Evolutionary conservation across 164 flowering plant genomes (phyloP).

Genomic region (Nymphaea thermarum): DNA sequence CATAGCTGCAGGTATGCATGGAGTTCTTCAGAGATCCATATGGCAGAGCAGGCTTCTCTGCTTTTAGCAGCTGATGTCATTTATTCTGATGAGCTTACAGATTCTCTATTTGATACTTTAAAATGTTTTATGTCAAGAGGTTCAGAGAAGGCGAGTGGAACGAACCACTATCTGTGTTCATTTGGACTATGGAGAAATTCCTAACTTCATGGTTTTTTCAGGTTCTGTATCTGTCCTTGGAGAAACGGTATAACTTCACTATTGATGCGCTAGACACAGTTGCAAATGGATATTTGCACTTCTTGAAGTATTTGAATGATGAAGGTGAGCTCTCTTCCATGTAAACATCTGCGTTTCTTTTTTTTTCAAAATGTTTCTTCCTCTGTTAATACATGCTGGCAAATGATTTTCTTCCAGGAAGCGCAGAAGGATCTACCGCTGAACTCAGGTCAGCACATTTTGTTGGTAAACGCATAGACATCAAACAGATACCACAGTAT

Average conservation of each 20-base stretch:
- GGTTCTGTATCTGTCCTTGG: slow-evolving; percentile 75
- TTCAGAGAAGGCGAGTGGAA: slow-evolving; percentile 44
- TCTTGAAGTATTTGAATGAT: slow-evolving; percentile 39
- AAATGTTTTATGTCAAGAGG: slow-evolving; percentile 49
- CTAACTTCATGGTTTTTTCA: slow-evolving; percentile 11
- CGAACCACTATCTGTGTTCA: background rate
- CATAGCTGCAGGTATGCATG: slow-evolving; percentile 36
- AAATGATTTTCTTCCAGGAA: background rate
- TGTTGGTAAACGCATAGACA: slow-evolving; percentile 43
- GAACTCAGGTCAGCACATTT: slow-evolving; percentile 23
- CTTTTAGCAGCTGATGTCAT: slow-evolving; percentile 94
- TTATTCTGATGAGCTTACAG: slow-evolving; percentile 76
- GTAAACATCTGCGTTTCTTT: background rate
- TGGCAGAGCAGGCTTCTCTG: slow-evolving; percentile 50
- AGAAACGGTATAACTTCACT: slow-evolving; percentile 87
- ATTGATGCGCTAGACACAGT: slow-evolving; percentile 70
- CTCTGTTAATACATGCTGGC: background rate
- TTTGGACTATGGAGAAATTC: background rate
- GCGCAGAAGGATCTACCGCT: background rate
- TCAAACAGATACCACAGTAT: slow-evolving; percentile 53
- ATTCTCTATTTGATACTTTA: slow-evolving; percentile 50
- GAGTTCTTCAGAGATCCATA: slow-evolving; percentile 51
- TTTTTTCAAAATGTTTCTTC: background rate
- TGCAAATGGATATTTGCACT: slow-evolving; percentile 80
- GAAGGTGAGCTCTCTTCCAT: slow-evolving; percentile 26